A percentile compares a stretch with the other conserved stretches of the same genome.
Conservation (phyloP, 768 basidiomycete genomes). For the Hortiboletus flavorubellus region DNA sequence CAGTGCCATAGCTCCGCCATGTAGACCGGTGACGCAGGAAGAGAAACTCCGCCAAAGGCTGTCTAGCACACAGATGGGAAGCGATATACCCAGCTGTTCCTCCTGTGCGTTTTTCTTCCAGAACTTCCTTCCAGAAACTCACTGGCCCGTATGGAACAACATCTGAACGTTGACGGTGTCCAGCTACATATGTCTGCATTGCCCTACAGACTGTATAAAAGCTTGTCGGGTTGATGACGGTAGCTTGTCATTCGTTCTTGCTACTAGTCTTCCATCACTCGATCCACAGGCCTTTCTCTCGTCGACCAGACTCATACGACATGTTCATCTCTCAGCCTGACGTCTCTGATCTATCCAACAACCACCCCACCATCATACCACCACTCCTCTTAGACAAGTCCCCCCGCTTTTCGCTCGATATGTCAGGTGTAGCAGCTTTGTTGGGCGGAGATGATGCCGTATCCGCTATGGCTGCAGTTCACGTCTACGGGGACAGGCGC, state of each 20-base stretch:
- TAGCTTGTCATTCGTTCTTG: background rate
- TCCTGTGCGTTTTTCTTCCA: no score
- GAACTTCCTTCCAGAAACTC: no score
- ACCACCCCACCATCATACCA: background rate
- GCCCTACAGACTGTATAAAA: background rate
- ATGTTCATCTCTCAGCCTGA: background rate
- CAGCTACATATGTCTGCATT: background rate
- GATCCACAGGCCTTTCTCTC: background rate
- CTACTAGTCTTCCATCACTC: background rate
- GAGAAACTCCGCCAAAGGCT: no score
- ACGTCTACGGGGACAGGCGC: constrained; percentile 23
- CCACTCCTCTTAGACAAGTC: background rate
- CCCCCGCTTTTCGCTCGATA: constrained; percentile 17
- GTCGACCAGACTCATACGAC: background rate
- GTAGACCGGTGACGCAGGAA: no score
- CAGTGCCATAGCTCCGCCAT: no score
- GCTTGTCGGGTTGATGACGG: background rate
- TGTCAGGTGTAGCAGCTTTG: constrained; percentile 25
- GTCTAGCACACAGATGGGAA: no score
- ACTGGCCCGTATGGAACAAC: no score
- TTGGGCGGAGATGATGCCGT: constrained; percentile 33
- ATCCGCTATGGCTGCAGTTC: constrained; percentile 28
- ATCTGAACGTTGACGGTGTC: no score
- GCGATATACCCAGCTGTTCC: no score
- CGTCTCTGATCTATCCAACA: background rate